Conservation (phyloP, 176 grass and related monocot species). For the Eragrostis curvula region DNA sequence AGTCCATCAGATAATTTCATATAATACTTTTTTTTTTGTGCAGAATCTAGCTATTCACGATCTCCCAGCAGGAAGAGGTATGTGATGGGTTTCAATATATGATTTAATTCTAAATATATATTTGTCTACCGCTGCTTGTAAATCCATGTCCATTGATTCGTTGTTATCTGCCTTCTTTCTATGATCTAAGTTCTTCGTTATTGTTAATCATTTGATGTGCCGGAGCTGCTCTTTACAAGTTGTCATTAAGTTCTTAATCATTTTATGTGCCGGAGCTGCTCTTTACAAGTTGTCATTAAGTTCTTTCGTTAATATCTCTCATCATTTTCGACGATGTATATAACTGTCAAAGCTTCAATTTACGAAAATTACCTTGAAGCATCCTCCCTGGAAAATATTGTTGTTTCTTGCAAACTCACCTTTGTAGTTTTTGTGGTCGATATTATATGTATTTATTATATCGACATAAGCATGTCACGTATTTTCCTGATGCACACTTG, state of each 20-base stretch:
- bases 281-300: not conserved
- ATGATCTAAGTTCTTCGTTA: not conserved
- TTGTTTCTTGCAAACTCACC: not conserved
- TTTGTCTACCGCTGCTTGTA: constrained; percentile 11
- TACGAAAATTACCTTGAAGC: constrained; percentile 14
- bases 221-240: not conserved
- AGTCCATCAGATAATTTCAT: not conserved
- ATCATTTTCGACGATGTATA: not conserved
- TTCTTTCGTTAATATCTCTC: not conserved
- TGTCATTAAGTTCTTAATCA: not conserved
- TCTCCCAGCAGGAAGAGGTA: constrained; percentile 78
- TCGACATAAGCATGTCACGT: not conserved
- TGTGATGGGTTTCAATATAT: constrained; percentile 1
- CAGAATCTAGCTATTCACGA: constrained; percentile 83
- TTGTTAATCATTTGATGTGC: constrained; percentile 3
- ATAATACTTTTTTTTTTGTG: constrained; percentile 30
- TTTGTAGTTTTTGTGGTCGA: not conserved
- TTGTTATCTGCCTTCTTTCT: constrained; percentile 2
- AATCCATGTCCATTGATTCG: not conserved
- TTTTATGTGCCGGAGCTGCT: constrained; percentile 18
- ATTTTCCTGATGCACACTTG: not conserved
- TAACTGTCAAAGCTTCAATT: not conserved
- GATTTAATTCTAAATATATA: constrained; percentile 34
- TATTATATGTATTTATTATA: constrained; percentile 14
- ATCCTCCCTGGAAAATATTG: constrained; percentile 15